Conservation (phyloP, 2,329 filamentous ascomycete genomes). For the Drechslerella dactyloides region DNA sequence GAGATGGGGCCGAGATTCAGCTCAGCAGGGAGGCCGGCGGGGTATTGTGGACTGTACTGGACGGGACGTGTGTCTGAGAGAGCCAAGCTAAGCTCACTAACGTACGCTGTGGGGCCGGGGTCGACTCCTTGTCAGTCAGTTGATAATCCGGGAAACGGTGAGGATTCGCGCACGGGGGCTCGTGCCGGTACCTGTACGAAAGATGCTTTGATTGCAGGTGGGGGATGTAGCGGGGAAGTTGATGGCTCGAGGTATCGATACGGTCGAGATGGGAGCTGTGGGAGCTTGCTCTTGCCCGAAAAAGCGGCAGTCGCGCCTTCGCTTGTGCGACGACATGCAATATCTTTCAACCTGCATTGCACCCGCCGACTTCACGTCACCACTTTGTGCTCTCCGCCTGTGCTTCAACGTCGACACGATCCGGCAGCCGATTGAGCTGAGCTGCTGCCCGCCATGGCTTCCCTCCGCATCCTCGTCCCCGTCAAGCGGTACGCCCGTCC, state of each 20-base stretch:
- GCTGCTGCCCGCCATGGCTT: constrained; percentile 28
- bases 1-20: constrained; percentile 5
- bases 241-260: background rate
- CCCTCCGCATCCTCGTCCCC: constrained; percentile 65
- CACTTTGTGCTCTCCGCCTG: too few relatives aligned
- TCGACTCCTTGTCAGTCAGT: background rate
- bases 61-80: too few relatives aligned
- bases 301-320: constrained; percentile 5
- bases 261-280: background rate
- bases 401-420: too few relatives aligned
- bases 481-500: constrained; percentile 60
- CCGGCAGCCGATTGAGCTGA: background rate
- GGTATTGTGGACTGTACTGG: background rate
- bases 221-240: background rate
- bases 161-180: background rate
- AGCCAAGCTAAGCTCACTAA: too few relatives aligned
- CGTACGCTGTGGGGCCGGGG: constrained; percentile 1
- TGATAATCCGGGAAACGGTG: background rate
- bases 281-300: background rate
- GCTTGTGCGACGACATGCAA: constrained; percentile 6
- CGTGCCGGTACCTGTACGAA: background rate
- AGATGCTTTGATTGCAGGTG: background rate
- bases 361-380: too few relatives aligned
- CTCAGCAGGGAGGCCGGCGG: constrained; percentile 8
- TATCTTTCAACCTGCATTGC: too few relatives aligned